A percentile compares a stretch with the other conserved stretches of the same genome.
phyloP scores from a whole-genome alignment of 176 grass and related monocot genomes.

The Puya raimondii region DNA sequence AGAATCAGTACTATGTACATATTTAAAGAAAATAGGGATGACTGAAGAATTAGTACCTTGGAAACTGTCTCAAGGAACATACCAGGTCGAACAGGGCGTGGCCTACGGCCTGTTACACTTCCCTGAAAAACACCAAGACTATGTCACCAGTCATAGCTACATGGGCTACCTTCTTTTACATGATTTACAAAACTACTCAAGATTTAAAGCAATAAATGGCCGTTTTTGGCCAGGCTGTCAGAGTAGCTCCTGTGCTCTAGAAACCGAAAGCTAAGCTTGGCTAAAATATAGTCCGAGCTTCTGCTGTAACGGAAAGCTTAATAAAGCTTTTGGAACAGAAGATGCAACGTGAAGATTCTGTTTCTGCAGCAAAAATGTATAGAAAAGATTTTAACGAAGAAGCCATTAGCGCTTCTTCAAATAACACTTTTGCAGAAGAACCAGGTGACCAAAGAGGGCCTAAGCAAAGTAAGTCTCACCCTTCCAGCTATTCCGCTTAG shows the following conservation, averaged over 20 bases:
- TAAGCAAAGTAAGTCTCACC: slow-evolving; percentile 32
- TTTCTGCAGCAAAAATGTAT: too few relatives aligned
- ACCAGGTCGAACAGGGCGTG: slow-evolving; percentile 75
- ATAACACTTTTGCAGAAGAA: not conserved
- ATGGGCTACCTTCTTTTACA: not conserved
- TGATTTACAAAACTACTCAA: not conserved
- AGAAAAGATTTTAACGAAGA: too few relatives aligned
- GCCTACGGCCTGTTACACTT: slow-evolving; percentile 49
- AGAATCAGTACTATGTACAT: not conserved
- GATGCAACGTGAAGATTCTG: too few relatives aligned
- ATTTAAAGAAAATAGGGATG: slow-evolving; percentile 5
- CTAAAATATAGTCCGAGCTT: too few relatives aligned
- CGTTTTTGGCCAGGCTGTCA: not conserved
- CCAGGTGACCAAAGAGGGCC: slow-evolving; percentile 1
- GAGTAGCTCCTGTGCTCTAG: too few relatives aligned
- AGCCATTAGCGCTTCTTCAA: not conserved
- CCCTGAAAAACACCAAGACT: slow-evolving; percentile 28
- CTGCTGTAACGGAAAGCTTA: too few relatives aligned
- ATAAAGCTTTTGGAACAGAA: too few relatives aligned
- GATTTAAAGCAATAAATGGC: not conserved
- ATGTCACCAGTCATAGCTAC: slow-evolving; percentile 3
- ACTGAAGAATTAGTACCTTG: slow-evolving; percentile 36
- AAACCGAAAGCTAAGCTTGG: too few relatives aligned
- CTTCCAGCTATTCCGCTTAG: slow-evolving; percentile 55
- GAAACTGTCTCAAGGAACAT: slow-evolving; percentile 92